phyloP scores from a whole-genome alignment of 1,284 basidiomycete genomes.

The Neonothopanus nambi region DNA sequence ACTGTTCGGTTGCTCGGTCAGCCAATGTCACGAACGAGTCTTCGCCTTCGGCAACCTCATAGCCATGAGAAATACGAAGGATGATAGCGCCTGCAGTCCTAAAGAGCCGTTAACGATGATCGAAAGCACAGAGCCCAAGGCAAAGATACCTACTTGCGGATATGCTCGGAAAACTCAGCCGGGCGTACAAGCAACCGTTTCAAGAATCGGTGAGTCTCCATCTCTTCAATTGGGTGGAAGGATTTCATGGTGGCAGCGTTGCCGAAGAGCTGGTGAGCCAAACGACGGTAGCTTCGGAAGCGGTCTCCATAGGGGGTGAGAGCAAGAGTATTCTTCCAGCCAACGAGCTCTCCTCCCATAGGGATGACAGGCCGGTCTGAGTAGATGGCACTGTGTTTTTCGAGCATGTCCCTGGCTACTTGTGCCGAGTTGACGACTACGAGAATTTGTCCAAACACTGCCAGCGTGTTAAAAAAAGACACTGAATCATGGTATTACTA shows the following conservation, averaged over 20 bases:
- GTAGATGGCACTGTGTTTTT: constrained; percentile 25
- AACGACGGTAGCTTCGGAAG: constrained; percentile 42
- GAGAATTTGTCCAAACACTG: constrained; percentile 24
- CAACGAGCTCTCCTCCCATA: constrained; percentile 22
- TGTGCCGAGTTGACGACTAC: constrained; percentile 26
- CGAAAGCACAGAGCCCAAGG: not conserved
- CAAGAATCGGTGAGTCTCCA: constrained; percentile 15
- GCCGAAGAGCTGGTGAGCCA: constrained; percentile 35
- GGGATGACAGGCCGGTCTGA: constrained; percentile 26
- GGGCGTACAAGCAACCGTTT: constrained; percentile 14
- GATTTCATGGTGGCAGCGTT: constrained; percentile 15
- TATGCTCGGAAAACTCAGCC: constrained; percentile 14
- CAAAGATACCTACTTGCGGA: constrained; percentile 12
- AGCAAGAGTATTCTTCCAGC: constrained; percentile 22
- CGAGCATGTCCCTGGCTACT: constrained; percentile 28
- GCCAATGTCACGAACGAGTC: constrained; percentile 30
- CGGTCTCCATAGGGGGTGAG: constrained; percentile 36
- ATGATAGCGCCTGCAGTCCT: constrained; percentile 17
- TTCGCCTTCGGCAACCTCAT: constrained; percentile 20
- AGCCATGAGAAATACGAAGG: constrained; percentile 18
- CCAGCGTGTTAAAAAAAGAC: not conserved
- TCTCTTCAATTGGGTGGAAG: constrained; percentile 18
- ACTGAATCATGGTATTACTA: not conserved
- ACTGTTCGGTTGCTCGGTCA: constrained; percentile 18
- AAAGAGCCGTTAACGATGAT: not conserved